Conservation (phyloP, 495 filamentous ascomycete species). For the Choiromyces venosus region DNA sequence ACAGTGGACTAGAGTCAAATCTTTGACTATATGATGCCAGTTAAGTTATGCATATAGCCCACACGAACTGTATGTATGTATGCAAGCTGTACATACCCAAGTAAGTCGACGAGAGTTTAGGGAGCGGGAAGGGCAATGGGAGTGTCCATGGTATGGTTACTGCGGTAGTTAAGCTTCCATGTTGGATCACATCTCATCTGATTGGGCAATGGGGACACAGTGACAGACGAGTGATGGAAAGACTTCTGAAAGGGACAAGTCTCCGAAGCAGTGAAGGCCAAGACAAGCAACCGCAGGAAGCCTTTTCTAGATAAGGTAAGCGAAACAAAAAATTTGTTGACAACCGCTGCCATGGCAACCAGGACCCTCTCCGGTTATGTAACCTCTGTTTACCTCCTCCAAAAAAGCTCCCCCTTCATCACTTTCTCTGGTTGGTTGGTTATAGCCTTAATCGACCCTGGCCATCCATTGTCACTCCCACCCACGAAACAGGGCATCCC, state of each 20-base stretch:
- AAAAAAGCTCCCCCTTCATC: background rate
- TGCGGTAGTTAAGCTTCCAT: background rate
- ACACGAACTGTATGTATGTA: background rate
- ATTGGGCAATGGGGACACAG: background rate
- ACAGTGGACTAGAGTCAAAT: background rate
- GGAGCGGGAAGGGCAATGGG: background rate
- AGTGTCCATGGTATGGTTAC: too few species aligned
- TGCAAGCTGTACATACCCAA: background rate
- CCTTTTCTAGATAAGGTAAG: background rate
- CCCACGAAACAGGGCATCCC: constrained; percentile 5
- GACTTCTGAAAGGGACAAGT: background rate
- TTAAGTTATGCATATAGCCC: background rate
- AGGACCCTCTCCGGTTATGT: background rate
- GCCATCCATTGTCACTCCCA: background rate
- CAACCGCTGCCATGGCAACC: constrained; percentile 2
- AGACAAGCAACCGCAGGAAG: background rate
- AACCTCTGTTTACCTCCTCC: background rate
- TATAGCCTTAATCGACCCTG: background rate
- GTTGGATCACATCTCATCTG: background rate
- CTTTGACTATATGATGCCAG: background rate
- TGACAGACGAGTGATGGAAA: background rate
- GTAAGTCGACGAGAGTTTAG: background rate
- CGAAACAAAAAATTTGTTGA: background rate
- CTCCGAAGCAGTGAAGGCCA: background rate
- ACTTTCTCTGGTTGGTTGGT: background rate